phyloP scores from a whole-genome alignment of 352 stramenopile genomes.

The Phytophthora agathidicida region DNA sequence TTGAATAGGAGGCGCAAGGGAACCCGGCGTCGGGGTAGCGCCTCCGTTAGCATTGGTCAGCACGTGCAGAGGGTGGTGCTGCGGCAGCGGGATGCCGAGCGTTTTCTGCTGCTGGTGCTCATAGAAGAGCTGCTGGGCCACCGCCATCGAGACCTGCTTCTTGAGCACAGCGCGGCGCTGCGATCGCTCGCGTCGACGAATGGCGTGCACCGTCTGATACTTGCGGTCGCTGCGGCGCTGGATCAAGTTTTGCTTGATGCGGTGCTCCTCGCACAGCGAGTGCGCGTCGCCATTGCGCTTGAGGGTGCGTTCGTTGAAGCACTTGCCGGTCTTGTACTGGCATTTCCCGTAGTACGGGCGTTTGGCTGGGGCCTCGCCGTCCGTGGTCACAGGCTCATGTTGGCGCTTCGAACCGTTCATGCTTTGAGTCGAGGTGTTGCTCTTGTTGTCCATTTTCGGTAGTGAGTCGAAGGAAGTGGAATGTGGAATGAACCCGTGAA shows the following conservation, averaged over 20 bases:
- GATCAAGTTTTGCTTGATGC: conserved; percentile 86
- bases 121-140: conserved; percentile 81
- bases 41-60: conserved; percentile 8
- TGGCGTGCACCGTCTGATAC: conserved; percentile 85
- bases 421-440: neutral
- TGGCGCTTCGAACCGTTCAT: conserved; percentile 24
- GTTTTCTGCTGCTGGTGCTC: conserved; percentile 84
- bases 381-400: conserved; percentile 8
- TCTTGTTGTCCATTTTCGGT: conserved; percentile 38
- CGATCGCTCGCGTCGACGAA: conserved; percentile 78
- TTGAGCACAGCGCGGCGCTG: conserved; percentile 80
- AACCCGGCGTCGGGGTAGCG: neutral
- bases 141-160: conserved; percentile 81
- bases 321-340: conserved; percentile 91
- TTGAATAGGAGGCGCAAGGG: conserved; percentile 51
- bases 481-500: conserved; percentile 22
- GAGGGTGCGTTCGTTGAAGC: conserved; percentile 85
- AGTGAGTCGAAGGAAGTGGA: conserved; percentile 33
- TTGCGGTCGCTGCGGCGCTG: conserved; percentile 86
- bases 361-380: conserved; percentile 10
- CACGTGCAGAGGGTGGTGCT: conserved; percentile 45
- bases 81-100: conserved; percentile 39
- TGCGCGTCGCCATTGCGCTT: conserved; percentile 86
- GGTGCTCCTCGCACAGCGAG: conserved; percentile 86
- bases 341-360: conserved; percentile 79